Evolutionary conservation across 1,139 yeast genomes (phyloP).

Genomic region (Yamadazyma epiphylla): DNA sequence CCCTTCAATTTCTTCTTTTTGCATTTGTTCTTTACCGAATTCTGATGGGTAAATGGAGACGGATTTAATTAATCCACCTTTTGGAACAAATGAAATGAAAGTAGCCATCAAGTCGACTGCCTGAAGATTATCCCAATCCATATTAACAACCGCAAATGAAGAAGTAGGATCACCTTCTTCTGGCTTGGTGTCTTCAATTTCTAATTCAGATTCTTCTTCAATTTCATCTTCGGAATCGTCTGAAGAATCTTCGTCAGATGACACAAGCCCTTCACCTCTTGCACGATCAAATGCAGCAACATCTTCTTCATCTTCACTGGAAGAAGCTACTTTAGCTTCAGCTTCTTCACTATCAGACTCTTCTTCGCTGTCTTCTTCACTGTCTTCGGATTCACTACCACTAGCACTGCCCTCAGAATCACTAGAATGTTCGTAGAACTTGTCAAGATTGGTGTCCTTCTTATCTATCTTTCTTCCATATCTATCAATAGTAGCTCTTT

Average conservation of each 20-base stretch:
- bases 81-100: constrained; percentile 80
- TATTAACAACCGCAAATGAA: constrained; percentile 85
- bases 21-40: constrained; percentile 91
- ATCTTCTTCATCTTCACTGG: constrained; percentile 21
- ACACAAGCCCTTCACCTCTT: constrained; percentile 58
- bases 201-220: constrained; percentile 52
- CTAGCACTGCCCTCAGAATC: constrained; percentile 19
- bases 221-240: constrained; percentile 26
- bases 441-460: constrained; percentile 48
- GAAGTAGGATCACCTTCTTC: constrained; percentile 84
- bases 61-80: constrained; percentile 64
- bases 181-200: constrained; percentile 54
- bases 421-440: constrained; percentile 56
- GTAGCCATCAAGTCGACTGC: constrained; percentile 90
- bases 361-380: constrained; percentile 9
- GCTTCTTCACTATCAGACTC: constrained; percentile 14
- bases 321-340: constrained; percentile 19
- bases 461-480: constrained; percentile 73
- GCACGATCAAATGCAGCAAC: constrained; percentile 48
- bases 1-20: constrained; percentile 84
- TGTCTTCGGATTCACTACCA: constrained; percentile 12
- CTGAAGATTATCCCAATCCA: constrained; percentile 94
- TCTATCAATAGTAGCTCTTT: constrained; percentile 67
- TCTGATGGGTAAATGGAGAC: constrained; percentile 87
- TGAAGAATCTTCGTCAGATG: constrained; percentile 20